Conservation (phyloP, 2,329 filamentous ascomycete species). For the Fusarium denticulatum region DNA sequence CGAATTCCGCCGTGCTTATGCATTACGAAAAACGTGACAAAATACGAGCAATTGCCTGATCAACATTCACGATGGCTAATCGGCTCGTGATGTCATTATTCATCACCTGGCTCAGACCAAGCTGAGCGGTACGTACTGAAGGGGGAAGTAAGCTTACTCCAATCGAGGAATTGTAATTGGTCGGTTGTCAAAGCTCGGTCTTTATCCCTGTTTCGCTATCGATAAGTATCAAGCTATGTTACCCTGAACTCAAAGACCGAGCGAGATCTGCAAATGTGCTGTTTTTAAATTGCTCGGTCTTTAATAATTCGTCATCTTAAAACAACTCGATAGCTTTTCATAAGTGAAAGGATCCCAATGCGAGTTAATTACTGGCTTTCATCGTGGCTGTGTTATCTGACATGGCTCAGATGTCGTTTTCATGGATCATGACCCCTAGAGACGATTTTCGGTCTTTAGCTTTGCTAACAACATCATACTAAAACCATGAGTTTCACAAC, state of each 20-base stretch:
- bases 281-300: rapidly evolving
- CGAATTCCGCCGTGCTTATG: background rate
- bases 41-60: background rate
- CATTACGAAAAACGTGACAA: background rate
- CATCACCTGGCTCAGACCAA: background rate
- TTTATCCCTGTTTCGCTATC: background rate
- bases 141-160: background rate
- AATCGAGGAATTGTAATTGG: background rate
- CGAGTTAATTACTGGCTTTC: rapidly evolving
- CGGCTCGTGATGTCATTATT: background rate
- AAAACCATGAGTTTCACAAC: rapidly evolving
- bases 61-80: background rate
- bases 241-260: background rate
- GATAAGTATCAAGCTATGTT: background rate
- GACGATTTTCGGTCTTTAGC: background rate
- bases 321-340: rapidly evolving
- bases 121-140: rapidly evolving
- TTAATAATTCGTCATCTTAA: rapidly evolving
- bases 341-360: rapidly evolving
- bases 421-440: rapidly evolving
- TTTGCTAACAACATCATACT: rapidly evolving
- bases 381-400: background rate
- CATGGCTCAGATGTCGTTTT: no score
- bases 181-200: rapidly evolving
- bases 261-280: rapidly evolving